A percentile compares a stretch with the other conserved stretches of the same genome.
Conservation (phyloP, 148 eudicot genomes). For the Beta vulgaris region DNA sequence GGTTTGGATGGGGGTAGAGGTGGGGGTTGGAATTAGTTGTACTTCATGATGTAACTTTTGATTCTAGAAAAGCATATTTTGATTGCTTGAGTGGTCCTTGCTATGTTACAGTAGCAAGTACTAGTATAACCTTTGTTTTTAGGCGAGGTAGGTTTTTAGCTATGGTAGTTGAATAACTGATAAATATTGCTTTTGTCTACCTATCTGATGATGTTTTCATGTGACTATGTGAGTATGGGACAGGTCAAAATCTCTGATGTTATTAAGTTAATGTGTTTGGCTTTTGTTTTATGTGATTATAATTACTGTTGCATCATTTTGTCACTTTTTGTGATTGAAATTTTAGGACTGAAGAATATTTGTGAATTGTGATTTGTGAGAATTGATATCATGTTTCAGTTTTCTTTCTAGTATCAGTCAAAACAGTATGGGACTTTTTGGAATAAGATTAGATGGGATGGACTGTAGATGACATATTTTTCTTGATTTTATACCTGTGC, state of each 20-base stretch:
- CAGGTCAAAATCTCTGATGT: neutral
- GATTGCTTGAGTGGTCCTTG: neutral
- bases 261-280: neutral
- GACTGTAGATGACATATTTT: too few species aligned
- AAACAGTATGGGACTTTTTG: too few species aligned
- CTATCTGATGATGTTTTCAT: constrained; percentile 14
- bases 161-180: constrained; percentile 11
- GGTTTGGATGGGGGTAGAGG: neutral
- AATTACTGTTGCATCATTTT: neutral
- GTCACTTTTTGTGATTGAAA: neutral
- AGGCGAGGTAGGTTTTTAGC: constrained; percentile 9
- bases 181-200: constrained; percentile 16
- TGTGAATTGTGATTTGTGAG: too few species aligned
- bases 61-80: neutral
- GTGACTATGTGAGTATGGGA: constrained; percentile 5
- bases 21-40: constrained; percentile 14
- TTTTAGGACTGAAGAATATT: too few species aligned
- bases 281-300: neutral
- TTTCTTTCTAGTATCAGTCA: too few species aligned
- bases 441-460: too few species aligned
- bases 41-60: neutral
- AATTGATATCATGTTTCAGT: neutral
- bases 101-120: too few species aligned
- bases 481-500: too few species aligned
- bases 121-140: neutral